Evolutionary conservation across 768 basidiomycete genomes (phyloP).

Genomic region (Vararia minispora): DNA sequence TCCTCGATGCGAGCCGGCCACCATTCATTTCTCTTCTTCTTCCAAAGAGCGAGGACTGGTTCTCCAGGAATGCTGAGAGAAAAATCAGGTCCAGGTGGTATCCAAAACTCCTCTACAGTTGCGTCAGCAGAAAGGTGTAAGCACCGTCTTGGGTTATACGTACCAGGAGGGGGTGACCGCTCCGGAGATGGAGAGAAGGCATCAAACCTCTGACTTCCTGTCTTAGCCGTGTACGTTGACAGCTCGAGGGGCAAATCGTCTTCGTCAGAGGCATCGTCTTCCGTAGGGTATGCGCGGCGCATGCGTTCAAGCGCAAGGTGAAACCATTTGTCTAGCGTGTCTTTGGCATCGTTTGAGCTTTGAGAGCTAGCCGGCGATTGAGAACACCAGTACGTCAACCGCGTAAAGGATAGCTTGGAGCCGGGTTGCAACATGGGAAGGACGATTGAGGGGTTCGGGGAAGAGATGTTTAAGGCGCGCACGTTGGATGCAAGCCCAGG

Average conservation of each 20-base stretch:
- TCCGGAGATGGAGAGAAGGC: no score
- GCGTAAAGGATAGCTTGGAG: no score
- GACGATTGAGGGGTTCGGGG: conserved; percentile 30
- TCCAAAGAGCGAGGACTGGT: conserved; percentile 42
- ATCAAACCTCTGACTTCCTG: no score
- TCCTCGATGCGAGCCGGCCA: conserved; percentile 60
- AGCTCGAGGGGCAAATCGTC: conserved; percentile 13
- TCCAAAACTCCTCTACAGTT: conserved; percentile 18
- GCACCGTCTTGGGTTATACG: no score
- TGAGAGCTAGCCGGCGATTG: no score
- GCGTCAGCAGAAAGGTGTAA: conserved; percentile 6
- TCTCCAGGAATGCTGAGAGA: conserved; percentile 57
- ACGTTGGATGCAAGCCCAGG: conserved; percentile 20
- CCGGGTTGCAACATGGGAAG: conserved; percentile 24
- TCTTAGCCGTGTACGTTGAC: conserved; percentile 7
- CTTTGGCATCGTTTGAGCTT: not conserved
- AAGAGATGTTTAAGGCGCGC: conserved; percentile 18
- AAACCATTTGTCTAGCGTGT: conserved; percentile 10
- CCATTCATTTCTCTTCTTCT: conserved; percentile 25
- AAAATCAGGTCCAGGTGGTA: conserved; percentile 35
- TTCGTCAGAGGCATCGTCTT: conserved; percentile 8
- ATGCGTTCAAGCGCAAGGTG: conserved; percentile 12
- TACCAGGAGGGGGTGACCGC: no score
- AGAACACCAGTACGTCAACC: no score
- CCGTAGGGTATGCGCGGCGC: no score